A percentile compares a stretch with the other conserved stretches of the same genome.
Evolutionary conservation across 306 rosid genomes (phyloP).

Genomic region (Bauhinia variegata): DNA sequence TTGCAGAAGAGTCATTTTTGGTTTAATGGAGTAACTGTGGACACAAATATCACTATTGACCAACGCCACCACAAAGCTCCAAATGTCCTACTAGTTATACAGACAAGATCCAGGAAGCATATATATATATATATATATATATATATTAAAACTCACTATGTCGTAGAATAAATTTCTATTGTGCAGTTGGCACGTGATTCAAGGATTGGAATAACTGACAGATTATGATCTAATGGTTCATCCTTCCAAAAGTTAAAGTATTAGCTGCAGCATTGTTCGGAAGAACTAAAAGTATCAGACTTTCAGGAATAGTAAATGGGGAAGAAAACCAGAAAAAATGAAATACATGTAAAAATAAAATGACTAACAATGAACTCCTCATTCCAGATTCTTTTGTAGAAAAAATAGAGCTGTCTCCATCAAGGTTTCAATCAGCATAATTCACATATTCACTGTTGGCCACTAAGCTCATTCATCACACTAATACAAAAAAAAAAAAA

Average conservation of each 20-base stretch:
- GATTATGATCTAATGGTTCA: constrained; percentile 42
- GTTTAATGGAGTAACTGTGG: constrained; percentile 5
- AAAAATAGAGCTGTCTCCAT: constrained; percentile 56
- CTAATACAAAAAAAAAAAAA: constrained; percentile 51
- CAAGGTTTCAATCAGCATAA: constrained; percentile 68
- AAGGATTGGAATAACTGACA: constrained; percentile 34
- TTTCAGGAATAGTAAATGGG: constrained; percentile 36
- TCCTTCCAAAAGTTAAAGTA: constrained; percentile 42
- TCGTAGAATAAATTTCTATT: constrained; percentile 6
- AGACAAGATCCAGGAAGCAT: constrained; percentile 24
- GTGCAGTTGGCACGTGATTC: constrained; percentile 42
- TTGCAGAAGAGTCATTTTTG: background rate
- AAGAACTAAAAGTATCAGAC: constrained; percentile 47
- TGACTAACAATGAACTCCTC: constrained; percentile 20
- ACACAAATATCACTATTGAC: background rate
- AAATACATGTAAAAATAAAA: constrained; percentile 38
- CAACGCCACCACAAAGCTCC: constrained; percentile 12
- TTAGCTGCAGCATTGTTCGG: constrained; percentile 38
- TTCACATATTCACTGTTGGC: constrained; percentile 70
- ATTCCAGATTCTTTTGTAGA: constrained; percentile 19
- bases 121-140: too few relatives aligned
- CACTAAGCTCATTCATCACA: constrained; percentile 68
- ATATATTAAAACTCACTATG: background rate
- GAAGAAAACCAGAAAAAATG: constrained; percentile 45
- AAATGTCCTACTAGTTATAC: background rate